Base-by-base conservation (phyloP, 2,329 filamentous ascomycete species). In the Colletotrichum sp. region DNA sequence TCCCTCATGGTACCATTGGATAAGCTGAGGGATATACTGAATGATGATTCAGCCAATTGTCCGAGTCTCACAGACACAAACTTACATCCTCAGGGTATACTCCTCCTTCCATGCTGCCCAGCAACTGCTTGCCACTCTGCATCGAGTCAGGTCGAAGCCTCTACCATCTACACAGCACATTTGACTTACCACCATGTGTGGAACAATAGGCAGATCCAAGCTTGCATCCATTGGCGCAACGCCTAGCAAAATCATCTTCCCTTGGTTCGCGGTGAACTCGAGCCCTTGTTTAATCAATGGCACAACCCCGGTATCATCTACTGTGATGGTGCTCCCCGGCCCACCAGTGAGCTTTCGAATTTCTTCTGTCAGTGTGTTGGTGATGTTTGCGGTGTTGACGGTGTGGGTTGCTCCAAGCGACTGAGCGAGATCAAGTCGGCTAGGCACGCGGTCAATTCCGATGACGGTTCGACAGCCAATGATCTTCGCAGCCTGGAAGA, bases 171-270 rank as follows among this genome's bases (percentile, higher is more conserved):
- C 6, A 49, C 44, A 13, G 18, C 3, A 21, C 2, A 49, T 49
- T 7, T 49, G n/a, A 49, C 44, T 49, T 49, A 49, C 44, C 9
- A 49, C 44, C 89, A 84, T 18, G 89, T 93, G 1, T 93, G 71
- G 71, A 18, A 69, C 30, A 70, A 73, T 86, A 85, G 64, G 16
- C 91, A 88, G 78, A 49, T 85, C 91, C 77, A 90, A 92, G 79
- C 75, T 82, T 3, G 75, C 78, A 2, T 81, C 82, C 0, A 69
- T 78, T 13, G 83, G 44, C 10, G 44, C 44, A 21, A 49, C 44
- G n/a, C 44, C 44, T 49, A 49, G 44, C 44, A 49, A 13, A 21
- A 49, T 49, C 44, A 49, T 49, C 10, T 49, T 13, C n/a, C 44
- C 44, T 49, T 49, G 44, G 10, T 49, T 49, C n/a, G 44, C 44